These are phyloP conservation scores for Talaromyces wortmannii DNA, from an alignment of 495 filamentous ascomycete species.

Conservation along the genomic window DNA sequence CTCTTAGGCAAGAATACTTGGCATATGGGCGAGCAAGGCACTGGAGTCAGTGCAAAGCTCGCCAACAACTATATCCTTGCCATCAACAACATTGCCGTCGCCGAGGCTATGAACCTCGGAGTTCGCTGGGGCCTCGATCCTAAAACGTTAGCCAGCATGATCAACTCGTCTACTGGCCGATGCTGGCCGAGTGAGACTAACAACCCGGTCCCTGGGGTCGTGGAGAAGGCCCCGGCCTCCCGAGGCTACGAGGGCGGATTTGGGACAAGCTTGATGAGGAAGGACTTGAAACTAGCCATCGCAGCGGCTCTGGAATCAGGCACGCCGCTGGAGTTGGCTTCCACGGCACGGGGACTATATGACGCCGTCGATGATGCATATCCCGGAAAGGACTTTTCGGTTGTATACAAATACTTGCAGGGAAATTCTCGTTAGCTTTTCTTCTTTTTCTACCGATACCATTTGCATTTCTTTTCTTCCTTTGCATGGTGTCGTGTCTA, in stretches of 20 bases:
- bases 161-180: slow-evolving; percentile 78
- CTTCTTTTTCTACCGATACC: not conserved
- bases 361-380: slow-evolving; percentile 50
- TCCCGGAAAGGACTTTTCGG: slow-evolving; percentile 75
- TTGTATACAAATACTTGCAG: slow-evolving; percentile 70
- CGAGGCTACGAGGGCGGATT: slow-evolving; percentile 78
- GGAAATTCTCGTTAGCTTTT: slow-evolving; percentile 22
- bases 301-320: slow-evolving; percentile 61
- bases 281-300: slow-evolving; percentile 71
- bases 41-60: slow-evolving; percentile 78
- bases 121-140: slow-evolving; percentile 79
- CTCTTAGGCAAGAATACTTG: slow-evolving; percentile 78
- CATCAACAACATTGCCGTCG: slow-evolving; percentile 86
- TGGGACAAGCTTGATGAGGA: slow-evolving; percentile 77
- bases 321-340: slow-evolving; percentile 59
- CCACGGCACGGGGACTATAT: slow-evolving; percentile 62
- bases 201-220: slow-evolving; percentile 85
- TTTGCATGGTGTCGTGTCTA: too few species aligned
- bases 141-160: slow-evolving; percentile 67
- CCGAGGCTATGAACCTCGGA: slow-evolving; percentile 90
- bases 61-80: slow-evolving; percentile 93
- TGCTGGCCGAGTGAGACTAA: slow-evolving; percentile 93
- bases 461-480: not conserved
- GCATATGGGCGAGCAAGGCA: slow-evolving; percentile 74
- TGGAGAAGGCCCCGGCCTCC: slow-evolving; percentile 62